Base-by-base conservation (phyloP, 2,329 filamentous ascomycete species). In the Fusarium tjaetaba region DNA sequence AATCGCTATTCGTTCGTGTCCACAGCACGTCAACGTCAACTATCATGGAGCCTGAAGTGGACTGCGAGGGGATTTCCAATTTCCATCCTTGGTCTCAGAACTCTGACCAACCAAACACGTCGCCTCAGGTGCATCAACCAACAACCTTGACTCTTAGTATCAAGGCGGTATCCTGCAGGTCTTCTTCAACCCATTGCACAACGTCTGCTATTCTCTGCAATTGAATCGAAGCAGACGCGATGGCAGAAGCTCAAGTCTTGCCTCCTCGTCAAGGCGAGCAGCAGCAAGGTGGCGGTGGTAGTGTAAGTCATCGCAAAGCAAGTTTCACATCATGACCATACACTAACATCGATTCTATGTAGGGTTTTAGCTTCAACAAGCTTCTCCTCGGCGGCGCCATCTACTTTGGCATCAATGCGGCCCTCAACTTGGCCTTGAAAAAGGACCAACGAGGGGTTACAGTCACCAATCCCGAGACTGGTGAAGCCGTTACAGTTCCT, bases 331-430 rank as follows among this genome's bases (percentile, higher is more conserved):
- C 26, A 24, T 5, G 14, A 28, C 34, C 38, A 28, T 34, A 62
- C 42, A 43, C 75, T 78, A 52, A 77, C n/a, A 13, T 13, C 28
- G 34, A 28, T 56, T n/a, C 18, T 11, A 24, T 49, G 22, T 42
- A 83, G 81, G 79, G 79, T 36, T 77, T 88, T 65, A 80, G 65
- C 71, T 79, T 86, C 61, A 83, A 79, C 68, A 88, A 86, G 72
- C 81, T 90, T 38, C 76, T 86, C 42, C 82, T 90, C 67, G 88
- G 88, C 56, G 84, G 86, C 36, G 84, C 85, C 66, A 83, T 90
- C 77, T 91, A 89, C 80, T 84, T 91, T 71, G 89, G 86, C 61
- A 84, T 91, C 81, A 90, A 92, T 79, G 81, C 88, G 64, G 77
- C 87, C 63, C 85, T 91, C 83, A 86, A 85, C 78, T 86, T 88